Evolutionary conservation across 352 stramenopile species (phyloP).

Genomic region (Pythium phragmiticola): DNA sequence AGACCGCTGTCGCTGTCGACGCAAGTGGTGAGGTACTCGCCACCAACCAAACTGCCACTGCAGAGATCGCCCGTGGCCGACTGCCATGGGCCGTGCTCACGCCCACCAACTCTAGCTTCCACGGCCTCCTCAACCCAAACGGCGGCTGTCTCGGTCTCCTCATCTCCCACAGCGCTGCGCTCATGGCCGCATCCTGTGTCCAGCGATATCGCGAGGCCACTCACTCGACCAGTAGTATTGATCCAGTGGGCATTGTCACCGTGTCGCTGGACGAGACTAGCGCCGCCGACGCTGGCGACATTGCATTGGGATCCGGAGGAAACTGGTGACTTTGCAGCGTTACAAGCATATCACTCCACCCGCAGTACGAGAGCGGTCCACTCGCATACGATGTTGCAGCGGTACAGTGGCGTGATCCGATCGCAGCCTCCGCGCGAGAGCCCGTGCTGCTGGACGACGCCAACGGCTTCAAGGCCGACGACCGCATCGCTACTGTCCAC

Average conservation of each 20-base stretch:
- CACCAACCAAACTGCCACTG: slow-evolving; percentile 4
- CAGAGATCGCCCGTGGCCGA: neutral
- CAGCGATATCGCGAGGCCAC: neutral
- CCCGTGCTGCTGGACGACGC: slow-evolving; percentile 5
- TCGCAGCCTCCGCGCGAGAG: neutral
- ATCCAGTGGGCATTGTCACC: neutral
- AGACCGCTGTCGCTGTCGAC: neutral
- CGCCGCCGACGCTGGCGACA: slow-evolving; percentile 11
- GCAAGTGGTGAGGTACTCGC: neutral
- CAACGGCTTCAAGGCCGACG: neutral
- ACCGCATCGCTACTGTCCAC: neutral
- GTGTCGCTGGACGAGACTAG: neutral
- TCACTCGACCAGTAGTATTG: too few species aligned
- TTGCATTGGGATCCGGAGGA: neutral
- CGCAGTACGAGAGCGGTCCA: slow-evolving; percentile 1
- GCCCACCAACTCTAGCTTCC: neutral
- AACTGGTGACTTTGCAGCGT: slow-evolving; percentile 7
- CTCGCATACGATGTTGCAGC: slow-evolving; percentile 19
- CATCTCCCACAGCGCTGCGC: slow-evolving; percentile 14
- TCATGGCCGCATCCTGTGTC: slow-evolving; percentile 22
- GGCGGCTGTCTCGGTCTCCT: slow-evolving; percentile 20
- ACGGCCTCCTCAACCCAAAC: neutral
- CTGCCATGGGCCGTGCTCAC: slow-evolving; percentile 25
- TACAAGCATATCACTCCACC: slow-evolving; percentile 6
- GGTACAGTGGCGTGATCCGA: slow-evolving; percentile 15